Percentiles rank a stretch among this genome's conserved stretches.
phyloP scores from a whole-genome alignment of 2,329 filamentous ascomycete species.

The Metarhizium robertsii region DNA sequence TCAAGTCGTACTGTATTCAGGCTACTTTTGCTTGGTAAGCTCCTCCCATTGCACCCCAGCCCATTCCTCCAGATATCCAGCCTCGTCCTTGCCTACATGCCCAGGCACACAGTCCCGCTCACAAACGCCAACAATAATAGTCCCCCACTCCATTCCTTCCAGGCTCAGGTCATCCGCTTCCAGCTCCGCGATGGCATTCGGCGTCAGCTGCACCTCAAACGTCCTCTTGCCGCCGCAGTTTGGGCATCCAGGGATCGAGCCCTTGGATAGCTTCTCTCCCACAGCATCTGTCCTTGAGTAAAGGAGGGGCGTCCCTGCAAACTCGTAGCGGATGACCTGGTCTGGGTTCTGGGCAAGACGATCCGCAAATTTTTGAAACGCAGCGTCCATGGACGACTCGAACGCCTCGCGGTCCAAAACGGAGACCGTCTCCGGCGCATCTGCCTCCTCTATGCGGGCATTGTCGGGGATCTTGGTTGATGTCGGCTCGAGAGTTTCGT shows the following conservation, averaged over 20 bases:
- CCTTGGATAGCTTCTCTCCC: conserved; percentile 49
- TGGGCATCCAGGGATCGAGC: conserved; percentile 61
- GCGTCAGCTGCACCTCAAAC: conserved; percentile 89
- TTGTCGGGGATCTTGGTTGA: conserved; percentile 41
- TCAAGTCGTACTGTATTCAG: neutral
- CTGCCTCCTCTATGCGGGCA: conserved; percentile 31
- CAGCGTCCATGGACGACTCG: conserved; percentile 64
- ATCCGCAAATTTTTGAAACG: conserved; percentile 75
- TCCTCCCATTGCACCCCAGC: conserved; percentile 98
- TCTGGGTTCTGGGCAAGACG: conserved; percentile 72
- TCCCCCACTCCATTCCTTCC: conserved; percentile 98
- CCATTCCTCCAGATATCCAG: conserved; percentile 90
- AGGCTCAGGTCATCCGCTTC: conserved; percentile 65
- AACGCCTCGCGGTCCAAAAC: conserved; percentile 60
- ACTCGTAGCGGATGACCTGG: conserved; percentile 75
- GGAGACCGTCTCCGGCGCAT: conserved; percentile 27
- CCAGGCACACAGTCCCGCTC: conserved; percentile 62
- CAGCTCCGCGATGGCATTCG: conserved; percentile 80
- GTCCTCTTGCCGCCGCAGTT: conserved; percentile 67
- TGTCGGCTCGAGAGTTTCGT: conserved; percentile 67
- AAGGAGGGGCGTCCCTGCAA: conserved; percentile 61
- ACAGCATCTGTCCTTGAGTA: conserved; percentile 72
- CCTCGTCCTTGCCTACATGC: conserved; percentile 48
- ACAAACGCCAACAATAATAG: conserved; percentile 80
- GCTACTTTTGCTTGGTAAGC: conserved; percentile 29